Conservation (phyloP, 441 rosid genomes). For the Raphanus hybrid region DNA sequence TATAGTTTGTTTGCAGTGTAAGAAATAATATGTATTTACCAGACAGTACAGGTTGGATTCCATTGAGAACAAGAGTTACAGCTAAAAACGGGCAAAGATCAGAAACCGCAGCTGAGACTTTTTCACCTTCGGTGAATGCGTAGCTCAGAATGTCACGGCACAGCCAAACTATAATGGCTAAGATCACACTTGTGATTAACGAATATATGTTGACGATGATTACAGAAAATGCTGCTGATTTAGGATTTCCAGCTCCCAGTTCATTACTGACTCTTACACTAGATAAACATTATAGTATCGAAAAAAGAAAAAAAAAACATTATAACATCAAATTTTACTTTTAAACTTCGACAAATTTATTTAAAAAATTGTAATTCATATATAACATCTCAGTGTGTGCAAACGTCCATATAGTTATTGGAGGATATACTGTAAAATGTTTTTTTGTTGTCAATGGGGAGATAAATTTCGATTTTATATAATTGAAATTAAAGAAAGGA, state of each 20-base stretch:
- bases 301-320: background rate
- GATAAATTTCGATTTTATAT: background rate
- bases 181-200: slow-evolving; percentile 41
- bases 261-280: slow-evolving; percentile 75
- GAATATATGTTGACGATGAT: slow-evolving; percentile 49
- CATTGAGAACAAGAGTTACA: slow-evolving; percentile 57
- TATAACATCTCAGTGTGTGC: background rate
- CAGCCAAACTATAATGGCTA: slow-evolving; percentile 37
- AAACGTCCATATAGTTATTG: background rate
- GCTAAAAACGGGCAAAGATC: slow-evolving; percentile 66
- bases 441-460: background rate
- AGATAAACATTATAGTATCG: background rate
- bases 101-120: slow-evolving; percentile 61
- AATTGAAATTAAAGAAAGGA: background rate
- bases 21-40: slow-evolving; percentile 34
- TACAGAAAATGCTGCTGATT: slow-evolving; percentile 61
- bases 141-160: slow-evolving; percentile 55
- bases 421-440: background rate
- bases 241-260: slow-evolving; percentile 69
- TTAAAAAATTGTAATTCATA: background rate
- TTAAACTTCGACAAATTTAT: background rate
- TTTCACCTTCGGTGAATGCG: slow-evolving; percentile 57
- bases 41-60: slow-evolving; percentile 62
- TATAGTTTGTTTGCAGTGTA: background rate
- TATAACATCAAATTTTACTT: background rate